Evolutionary conservation across 2,329 filamentous ascomycete genomes (phyloP).

Genomic region (Ophiostoma montium): DNA sequence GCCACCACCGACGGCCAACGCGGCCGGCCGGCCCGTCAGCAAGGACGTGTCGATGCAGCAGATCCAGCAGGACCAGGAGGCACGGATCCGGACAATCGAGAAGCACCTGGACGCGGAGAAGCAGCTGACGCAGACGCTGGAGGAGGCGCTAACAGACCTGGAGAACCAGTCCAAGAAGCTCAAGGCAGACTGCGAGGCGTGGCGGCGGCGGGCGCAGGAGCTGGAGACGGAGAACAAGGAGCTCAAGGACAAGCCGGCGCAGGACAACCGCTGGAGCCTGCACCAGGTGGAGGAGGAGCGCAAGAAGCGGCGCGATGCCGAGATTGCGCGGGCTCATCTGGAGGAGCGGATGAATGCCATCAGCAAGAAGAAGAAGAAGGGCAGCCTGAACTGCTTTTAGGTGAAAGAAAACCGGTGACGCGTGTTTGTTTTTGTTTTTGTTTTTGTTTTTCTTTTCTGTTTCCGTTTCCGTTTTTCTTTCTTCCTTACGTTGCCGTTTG

Average conservation of each 20-base stretch:
- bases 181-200: conserved; percentile 77
- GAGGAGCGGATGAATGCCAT: conserved; percentile 92
- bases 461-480: background rate
- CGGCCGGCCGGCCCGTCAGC: conserved; percentile 53
- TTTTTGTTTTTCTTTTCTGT: background rate
- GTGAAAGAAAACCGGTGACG: background rate
- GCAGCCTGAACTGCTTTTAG: conserved; percentile 94
- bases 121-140: conserved; percentile 85
- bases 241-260: conserved; percentile 39
- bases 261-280: conserved; percentile 52
- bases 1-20: conserved; percentile 28
- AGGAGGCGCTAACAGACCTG: conserved; percentile 88
- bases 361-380: conserved; percentile 90
- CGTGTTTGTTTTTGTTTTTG: background rate
- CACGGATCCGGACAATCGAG: conserved; percentile 87
- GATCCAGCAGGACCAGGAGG: conserved; percentile 86
- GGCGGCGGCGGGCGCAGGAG: conserved; percentile 71
- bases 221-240: conserved; percentile 61
- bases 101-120: conserved; percentile 94
- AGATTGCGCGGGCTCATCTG: conserved; percentile 74
- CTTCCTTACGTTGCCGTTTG: background rate
- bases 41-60: conserved; percentile 67
- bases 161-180: conserved; percentile 86
- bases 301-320: conserved; percentile 79
- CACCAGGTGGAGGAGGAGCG: conserved; percentile 94